phyloP scores from a whole-genome alignment of 2,329 filamentous ascomycete genomes.

The Pezicula carpinea region DNA sequence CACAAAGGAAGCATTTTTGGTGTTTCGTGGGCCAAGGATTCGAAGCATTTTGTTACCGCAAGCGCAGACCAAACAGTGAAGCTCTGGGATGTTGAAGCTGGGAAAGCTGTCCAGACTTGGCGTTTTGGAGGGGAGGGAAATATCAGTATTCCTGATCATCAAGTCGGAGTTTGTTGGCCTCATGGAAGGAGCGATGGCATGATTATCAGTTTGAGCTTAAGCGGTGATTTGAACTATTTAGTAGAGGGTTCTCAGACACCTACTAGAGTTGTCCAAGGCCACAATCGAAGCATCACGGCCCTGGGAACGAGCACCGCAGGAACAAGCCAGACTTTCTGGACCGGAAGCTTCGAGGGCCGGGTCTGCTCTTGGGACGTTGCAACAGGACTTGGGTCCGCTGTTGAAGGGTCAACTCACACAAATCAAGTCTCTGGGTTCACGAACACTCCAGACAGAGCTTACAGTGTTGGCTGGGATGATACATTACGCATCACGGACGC shows the following conservation, averaged over 20 bases:
- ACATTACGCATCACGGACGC: slow-evolving; percentile 76
- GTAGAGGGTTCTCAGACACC: slow-evolving; percentile 66
- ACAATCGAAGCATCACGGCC: slow-evolving; percentile 87
- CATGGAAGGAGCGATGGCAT: slow-evolving; percentile 76
- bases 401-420: slow-evolving; percentile 78
- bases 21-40: slow-evolving; percentile 85
- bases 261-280: slow-evolving; percentile 71
- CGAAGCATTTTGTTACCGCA: slow-evolving; percentile 80
- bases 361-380: slow-evolving; percentile 79
- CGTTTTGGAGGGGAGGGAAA: slow-evolving; percentile 70
- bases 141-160: slow-evolving; percentile 75
- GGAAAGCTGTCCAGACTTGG: slow-evolving; percentile 77
- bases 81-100: slow-evolving; percentile 84
- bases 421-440: slow-evolving; percentile 81
- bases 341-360: slow-evolving; percentile 87
- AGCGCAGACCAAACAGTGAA: slow-evolving; percentile 94
- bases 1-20: slow-evolving; percentile 93
- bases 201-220: slow-evolving; percentile 84
- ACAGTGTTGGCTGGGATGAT: slow-evolving; percentile 93
- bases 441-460: slow-evolving; percentile 58
- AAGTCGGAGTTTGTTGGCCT: slow-evolving; percentile 92
- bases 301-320: slow-evolving; percentile 51
- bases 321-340: slow-evolving; percentile 63
- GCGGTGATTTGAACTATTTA: slow-evolving; percentile 87
- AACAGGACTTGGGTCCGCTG: slow-evolving; percentile 61